Evolutionary conservation across 768 basidiomycete species (phyloP).

Genomic region (Hygrocybe punicea): DNA sequence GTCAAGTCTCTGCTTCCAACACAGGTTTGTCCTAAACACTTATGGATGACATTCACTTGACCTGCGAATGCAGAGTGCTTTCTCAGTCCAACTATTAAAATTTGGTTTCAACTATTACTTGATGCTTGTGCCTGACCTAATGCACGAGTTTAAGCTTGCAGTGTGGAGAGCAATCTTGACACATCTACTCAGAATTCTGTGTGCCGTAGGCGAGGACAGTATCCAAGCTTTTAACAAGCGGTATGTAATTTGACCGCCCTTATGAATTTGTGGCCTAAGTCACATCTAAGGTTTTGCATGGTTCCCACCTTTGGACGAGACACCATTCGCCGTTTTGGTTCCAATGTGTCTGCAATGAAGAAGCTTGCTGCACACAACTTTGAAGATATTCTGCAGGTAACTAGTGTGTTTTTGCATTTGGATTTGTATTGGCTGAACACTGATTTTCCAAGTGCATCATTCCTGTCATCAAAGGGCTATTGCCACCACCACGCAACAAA

Average conservation of each 20-base stretch:
- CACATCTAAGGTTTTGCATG: constrained; percentile 8
- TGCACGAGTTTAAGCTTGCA: constrained; percentile 14
- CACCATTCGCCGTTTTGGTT: constrained; percentile 22
- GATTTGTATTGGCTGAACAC: not conserved
- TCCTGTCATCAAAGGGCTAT: constrained; percentile 38
- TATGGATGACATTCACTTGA: constrained; percentile 10
- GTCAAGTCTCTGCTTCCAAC: too few relatives aligned
- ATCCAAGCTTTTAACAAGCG: constrained; percentile 19
- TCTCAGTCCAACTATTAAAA: not conserved
- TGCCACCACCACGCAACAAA: constrained; percentile 22
- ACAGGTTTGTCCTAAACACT: constrained; percentile 23
- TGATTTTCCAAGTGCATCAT: constrained; percentile 29
- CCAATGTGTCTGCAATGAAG: constrained; percentile 21
- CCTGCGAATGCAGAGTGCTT: not conserved
- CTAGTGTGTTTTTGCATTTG: constrained; percentile 7
- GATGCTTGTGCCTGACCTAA: constrained; percentile 41
- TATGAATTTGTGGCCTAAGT: not conserved
- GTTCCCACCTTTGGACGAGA: constrained; percentile 15
- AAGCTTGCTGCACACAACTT: constrained; percentile 27
- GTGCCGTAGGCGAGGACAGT: constrained; percentile 6
- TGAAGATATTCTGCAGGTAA: constrained; percentile 32
- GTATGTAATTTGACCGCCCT: constrained; percentile 8
- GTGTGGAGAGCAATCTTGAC: constrained; percentile 26
- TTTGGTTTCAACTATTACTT: constrained; percentile 33
- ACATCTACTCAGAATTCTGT: constrained; percentile 31